Evolutionary conservation across 805 yeast species (phyloP).

Genomic region (Wickerhamiella lipophila): DNA sequence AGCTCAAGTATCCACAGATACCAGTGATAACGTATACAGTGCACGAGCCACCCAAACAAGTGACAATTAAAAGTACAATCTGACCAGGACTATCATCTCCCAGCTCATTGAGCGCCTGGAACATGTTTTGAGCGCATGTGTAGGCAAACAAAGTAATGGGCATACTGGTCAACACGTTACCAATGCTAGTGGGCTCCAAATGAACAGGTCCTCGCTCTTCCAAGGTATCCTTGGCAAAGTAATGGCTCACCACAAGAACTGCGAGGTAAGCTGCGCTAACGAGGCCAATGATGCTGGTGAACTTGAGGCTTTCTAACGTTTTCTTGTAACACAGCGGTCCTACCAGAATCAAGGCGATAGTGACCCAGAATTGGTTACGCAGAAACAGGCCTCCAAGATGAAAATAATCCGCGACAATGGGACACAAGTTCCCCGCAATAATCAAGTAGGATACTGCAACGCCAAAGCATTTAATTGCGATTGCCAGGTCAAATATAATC

Average conservation of each 20-base stretch:
- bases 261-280: conserved; percentile 69
- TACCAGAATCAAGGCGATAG: conserved; percentile 29
- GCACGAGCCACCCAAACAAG: conserved; percentile 50
- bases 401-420: conserved; percentile 31
- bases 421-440: conserved; percentile 65
- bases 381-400: conserved; percentile 31
- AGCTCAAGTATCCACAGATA: conserved; percentile 68
- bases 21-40: conserved; percentile 61
- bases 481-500: conserved; percentile 58
- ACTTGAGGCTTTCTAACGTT: conserved; percentile 68
- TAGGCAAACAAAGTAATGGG: conserved; percentile 92
- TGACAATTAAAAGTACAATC: conserved; percentile 36
- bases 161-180: conserved; percentile 50
- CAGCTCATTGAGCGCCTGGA: conserved; percentile 74
- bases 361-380: conserved; percentile 28
- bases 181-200: conserved; percentile 34
- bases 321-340: conserved; percentile 60
- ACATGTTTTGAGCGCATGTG: conserved; percentile 94
- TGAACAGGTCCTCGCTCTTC: conserved; percentile 40
- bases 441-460: conserved; percentile 65
- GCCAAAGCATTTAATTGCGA: conserved; percentile 67
- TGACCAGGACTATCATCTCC: conserved; percentile 38
- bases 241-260: conserved; percentile 62
- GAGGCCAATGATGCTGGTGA: conserved; percentile 73
- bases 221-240: conserved; percentile 42